Conservation (phyloP, 352 stramenopile genomes). For the Globisporangium mamillatum region DNA sequence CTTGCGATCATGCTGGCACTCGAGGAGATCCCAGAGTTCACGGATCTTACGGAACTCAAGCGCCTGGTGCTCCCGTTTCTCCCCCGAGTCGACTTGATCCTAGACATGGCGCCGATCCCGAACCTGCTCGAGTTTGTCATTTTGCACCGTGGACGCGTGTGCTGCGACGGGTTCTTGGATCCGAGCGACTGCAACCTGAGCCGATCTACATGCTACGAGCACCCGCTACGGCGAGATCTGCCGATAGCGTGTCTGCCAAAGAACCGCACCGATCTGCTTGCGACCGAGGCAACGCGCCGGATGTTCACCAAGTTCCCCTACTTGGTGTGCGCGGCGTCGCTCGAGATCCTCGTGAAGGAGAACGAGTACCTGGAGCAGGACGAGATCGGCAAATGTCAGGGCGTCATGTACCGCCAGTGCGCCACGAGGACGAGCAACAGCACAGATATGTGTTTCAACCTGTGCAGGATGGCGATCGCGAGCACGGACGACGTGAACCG, state of each 20-base stretch:
- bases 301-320: background rate
- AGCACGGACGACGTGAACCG: background rate
- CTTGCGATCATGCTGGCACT: background rate
- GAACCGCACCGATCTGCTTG: background rate
- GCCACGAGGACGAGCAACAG: background rate
- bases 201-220: background rate
- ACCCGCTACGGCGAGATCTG: background rate
- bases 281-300: background rate
- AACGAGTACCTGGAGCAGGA: background rate
- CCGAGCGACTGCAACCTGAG: background rate
- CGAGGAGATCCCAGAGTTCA: background rate
- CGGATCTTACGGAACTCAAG: background rate
- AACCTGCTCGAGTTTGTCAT: background rate
- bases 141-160: background rate
- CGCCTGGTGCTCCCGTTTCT: background rate
- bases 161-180: background rate
- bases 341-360: background rate
- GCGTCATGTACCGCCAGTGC: background rate
- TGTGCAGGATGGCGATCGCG: background rate
- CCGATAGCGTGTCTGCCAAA: background rate
- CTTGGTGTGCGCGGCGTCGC: background rate
- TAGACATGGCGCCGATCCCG: background rate
- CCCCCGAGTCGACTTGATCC: background rate
- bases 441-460: background rate
- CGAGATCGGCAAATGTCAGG: background rate